phyloP scores from a whole-genome alignment of 2,329 filamentous ascomycete genomes.

The Calonectria montana region DNA sequence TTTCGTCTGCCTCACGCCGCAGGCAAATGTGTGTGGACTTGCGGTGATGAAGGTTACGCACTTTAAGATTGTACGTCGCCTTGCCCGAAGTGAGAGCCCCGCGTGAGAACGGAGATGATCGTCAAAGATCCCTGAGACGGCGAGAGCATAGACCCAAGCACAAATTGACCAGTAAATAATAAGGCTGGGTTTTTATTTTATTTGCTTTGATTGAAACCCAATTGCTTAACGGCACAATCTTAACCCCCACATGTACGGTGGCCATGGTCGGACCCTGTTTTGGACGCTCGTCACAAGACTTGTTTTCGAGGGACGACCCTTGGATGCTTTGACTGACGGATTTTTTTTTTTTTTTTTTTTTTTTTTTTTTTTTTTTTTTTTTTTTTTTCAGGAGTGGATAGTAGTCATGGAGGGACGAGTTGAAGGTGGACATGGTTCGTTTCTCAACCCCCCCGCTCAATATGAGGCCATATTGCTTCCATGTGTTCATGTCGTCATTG shows the following conservation, averaged over 20 bases:
- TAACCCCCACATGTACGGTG: conserved; percentile 31
- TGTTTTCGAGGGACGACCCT: conserved; percentile 17
- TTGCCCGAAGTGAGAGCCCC: background rate
- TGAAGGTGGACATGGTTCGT: conserved; percentile 1
- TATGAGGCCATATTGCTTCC: conserved; percentile 29
- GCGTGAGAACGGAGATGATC: background rate
- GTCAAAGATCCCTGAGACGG: background rate
- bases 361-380: no score
- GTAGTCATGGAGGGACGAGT: background rate
- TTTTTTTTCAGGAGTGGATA: no score
- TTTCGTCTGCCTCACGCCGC: background rate
- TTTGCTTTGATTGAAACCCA: conserved; percentile 19
- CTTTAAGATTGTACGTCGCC: background rate
- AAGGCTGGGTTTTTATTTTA: conserved; percentile 7
- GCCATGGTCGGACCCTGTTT: conserved; percentile 23
- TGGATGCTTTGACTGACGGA: background rate
- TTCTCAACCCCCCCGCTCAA: conserved; percentile 8
- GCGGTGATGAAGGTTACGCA: background rate
- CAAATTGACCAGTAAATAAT: background rate
- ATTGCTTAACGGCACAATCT: conserved; percentile 33
- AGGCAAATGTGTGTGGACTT: background rate
- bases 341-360: no score
- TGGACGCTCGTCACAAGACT: conserved; percentile 33
- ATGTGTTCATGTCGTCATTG: conserved; percentile 25
- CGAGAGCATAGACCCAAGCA: background rate